A percentile compares a stretch with the other conserved stretches of the same genome.
phyloP scores from a whole-genome alignment of 2,329 filamentous ascomycete species.

The Penicillium thymicola region DNA sequence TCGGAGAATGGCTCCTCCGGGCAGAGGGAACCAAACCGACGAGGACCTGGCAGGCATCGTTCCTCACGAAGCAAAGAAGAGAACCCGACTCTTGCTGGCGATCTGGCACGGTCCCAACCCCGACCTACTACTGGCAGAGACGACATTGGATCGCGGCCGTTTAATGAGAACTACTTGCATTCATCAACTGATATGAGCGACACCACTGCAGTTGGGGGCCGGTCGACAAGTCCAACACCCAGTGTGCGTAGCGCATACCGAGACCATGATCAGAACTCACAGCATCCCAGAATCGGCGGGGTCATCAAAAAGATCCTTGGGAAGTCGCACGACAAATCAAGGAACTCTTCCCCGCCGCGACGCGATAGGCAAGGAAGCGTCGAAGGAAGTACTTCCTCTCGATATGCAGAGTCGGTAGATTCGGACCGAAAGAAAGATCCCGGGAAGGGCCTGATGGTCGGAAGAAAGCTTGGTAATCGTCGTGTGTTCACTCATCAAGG shows the following conservation, averaged over 20 bases:
- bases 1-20: slow-evolving; percentile 43
- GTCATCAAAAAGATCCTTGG: slow-evolving; percentile 9
- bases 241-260: slow-evolving; percentile 64
- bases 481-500: slow-evolving; percentile 31
- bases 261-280: slow-evolving; percentile 44
- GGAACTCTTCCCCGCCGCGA: slow-evolving; percentile 33
- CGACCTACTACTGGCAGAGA: slow-evolving; percentile 74
- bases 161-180: slow-evolving; percentile 48
- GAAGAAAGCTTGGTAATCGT: slow-evolving; percentile 34
- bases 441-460: slow-evolving; percentile 33
- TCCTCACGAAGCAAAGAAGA: slow-evolving; percentile 59
- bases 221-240: slow-evolving; percentile 78
- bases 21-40: slow-evolving; percentile 53
- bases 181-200: slow-evolving; percentile 52
- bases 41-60: slow-evolving; percentile 47
- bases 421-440: slow-evolving; percentile 38
- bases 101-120: slow-evolving; percentile 52
- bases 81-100: slow-evolving; percentile 37
- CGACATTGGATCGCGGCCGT: slow-evolving; percentile 54
- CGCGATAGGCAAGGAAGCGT: slow-evolving; percentile 37
- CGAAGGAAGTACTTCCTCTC: slow-evolving; percentile 27
- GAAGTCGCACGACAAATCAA: slow-evolving; percentile 28
- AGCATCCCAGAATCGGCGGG: slow-evolving; percentile 3
- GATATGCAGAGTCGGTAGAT: slow-evolving; percentile 31
- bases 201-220: slow-evolving; percentile 51